Evolutionary conservation across 2,329 filamentous ascomycete genomes (phyloP).

Genomic region (Ceratocystis huliohia): DNA sequence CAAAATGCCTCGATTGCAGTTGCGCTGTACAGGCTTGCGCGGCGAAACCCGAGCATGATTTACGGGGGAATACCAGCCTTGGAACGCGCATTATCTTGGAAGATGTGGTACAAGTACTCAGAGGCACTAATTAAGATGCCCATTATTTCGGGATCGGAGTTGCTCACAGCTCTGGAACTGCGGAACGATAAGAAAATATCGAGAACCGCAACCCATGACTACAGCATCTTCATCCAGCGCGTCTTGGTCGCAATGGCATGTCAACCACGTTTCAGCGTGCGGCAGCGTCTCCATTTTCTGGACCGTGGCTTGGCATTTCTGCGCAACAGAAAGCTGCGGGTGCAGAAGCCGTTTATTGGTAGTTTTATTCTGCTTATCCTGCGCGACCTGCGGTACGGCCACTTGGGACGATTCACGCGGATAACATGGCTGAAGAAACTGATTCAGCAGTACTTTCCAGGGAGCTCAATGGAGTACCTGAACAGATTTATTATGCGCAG

Average conservation of each 20-base stretch:
- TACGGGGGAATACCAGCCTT: conserved; percentile 16
- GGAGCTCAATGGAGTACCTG: neutral
- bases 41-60: conserved; percentile 11
- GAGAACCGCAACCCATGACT: conserved; percentile 11
- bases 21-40: conserved; percentile 22
- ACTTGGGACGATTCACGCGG: conserved; percentile 27
- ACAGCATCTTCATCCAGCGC: conserved; percentile 13
- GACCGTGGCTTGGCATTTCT: conserved; percentile 25
- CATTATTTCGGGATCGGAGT: conserved; percentile 2
- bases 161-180: conserved; percentile 14
- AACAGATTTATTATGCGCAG: neutral
- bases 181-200: conserved; percentile 9
- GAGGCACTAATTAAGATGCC: conserved; percentile 26
- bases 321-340: conserved; percentile 22
- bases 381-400: conserved; percentile 28
- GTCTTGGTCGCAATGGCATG: conserved; percentile 10
- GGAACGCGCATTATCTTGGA: conserved; percentile 27
- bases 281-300: conserved; percentile 25
- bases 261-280: conserved; percentile 24
- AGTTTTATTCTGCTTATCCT: conserved; percentile 26
- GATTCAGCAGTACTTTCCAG: conserved; percentile 19
- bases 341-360: conserved; percentile 26
- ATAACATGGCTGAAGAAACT: conserved; percentile 27
- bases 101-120: conserved; percentile 27
- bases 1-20: conserved; percentile 25